Evolutionary conservation across 306 rosid species (phyloP).

Genomic region (Morella rubra): DNA sequence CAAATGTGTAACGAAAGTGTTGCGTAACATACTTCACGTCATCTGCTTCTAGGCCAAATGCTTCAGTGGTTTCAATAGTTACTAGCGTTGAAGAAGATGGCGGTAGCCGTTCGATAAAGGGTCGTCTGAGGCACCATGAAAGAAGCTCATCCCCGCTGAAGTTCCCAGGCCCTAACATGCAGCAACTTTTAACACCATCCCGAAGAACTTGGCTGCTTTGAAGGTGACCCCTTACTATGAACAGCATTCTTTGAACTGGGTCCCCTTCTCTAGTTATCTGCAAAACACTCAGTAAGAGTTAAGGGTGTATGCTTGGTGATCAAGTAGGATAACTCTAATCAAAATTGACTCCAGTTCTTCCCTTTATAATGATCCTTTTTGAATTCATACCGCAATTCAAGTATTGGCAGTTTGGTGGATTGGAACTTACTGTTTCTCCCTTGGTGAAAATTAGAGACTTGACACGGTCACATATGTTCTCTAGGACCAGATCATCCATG

Average conservation of each 20-base stretch:
- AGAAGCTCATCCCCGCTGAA: conserved; percentile 93
- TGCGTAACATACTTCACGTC: conserved; percentile 92
- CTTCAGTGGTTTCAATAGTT: conserved; percentile 82
- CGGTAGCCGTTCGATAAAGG: conserved; percentile 74
- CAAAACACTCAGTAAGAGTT: background rate
- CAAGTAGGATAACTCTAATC: background rate
- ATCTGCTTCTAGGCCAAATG: conserved; percentile 76
- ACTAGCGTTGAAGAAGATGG: conserved; percentile 70
- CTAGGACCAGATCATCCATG: conserved; percentile 88
- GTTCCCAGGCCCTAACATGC: conserved; percentile 94
- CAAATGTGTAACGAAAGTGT: conserved; percentile 88
- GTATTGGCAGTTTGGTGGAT: background rate
- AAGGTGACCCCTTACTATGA: conserved; percentile 91
- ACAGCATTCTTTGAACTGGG: conserved; percentile 90
- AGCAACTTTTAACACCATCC: conserved; percentile 84
- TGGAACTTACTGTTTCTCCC: conserved; percentile 76
- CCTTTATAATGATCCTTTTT: background rate
- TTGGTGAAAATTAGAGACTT: conserved; percentile 89
- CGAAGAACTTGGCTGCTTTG: conserved; percentile 84
- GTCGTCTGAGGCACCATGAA: conserved; percentile 85
- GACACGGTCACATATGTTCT: conserved; percentile 93
- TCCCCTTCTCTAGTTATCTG: conserved; percentile 86
- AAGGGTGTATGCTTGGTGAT: background rate
- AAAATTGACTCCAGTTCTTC: background rate
- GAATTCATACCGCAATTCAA: background rate